Evolutionary conservation across 805 yeast genomes (phyloP), one percentile per base, ranked within the genome.

Genomic region (Candida xyloterini): DNA sequence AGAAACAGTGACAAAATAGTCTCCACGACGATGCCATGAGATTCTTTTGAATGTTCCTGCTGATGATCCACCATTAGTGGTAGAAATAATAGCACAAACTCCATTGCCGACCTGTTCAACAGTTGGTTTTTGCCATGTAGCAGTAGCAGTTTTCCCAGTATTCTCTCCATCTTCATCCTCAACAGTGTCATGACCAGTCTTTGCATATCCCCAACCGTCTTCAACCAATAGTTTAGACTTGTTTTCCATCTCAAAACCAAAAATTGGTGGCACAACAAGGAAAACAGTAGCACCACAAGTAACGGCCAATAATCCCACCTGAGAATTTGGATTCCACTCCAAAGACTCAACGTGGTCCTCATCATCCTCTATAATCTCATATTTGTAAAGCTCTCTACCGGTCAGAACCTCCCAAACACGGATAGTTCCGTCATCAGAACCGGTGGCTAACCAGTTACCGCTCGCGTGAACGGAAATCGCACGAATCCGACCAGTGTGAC

Each of bases 11-110:
- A 91, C 95, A 54, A 93, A 86, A 61, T 93, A 93, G 68, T 93
- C 99, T 55, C 99, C 99, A 58, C 85, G 84, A 62, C 96, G 76
- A 64, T 93, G 99, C 99, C 99, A 93, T 50, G 95, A 77, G 15
- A 93, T 51, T 57, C 80, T 82, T 65, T 87, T 89, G 46, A 91
- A 78, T 0, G 85, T 74, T 46, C 79, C 75, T 13, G 67, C 62
- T 47, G 84, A 71, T 9, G 51, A 47, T n/a, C 54, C 45, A 31
- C 66, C 65, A 31, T 63, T 51, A n/a, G 64, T 55, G 42, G 75
- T 69, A 38, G 84, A 76, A 34, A 93, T 74, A 14, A 85, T 78
- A 2, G 86, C 81, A 13, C 84, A 76, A 27, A 89, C 79, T 40
- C 95, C 95, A 37, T 75, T 68, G 25, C 60, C 61, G 25, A 73